Conservation (phyloP, 192 early-diverging fungal genomes). For the Gaertneriomyces semiglobifer region DNA sequence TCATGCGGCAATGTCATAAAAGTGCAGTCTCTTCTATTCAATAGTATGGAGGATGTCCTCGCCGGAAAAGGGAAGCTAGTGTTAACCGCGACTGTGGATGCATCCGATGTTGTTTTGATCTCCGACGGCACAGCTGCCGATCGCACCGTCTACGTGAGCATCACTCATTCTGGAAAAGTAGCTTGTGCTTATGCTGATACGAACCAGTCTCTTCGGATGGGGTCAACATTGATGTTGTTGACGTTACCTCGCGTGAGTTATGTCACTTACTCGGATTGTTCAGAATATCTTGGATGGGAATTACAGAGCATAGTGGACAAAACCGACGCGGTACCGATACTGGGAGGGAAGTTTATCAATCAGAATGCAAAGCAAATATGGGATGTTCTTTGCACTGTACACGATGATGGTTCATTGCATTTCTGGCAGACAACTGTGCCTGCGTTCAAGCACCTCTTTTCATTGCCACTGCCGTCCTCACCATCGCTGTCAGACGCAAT, state of each 20-base stretch:
- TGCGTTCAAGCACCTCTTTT: conserved; percentile 1
- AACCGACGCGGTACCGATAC: neutral
- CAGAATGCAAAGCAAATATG: conserved; percentile 15
- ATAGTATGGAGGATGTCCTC: too few species aligned
- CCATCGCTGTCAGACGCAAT: neutral
- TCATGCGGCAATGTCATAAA: too few species aligned
- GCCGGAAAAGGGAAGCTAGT: too few species aligned
- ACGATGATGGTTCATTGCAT: neutral
- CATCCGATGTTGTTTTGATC: too few species aligned
- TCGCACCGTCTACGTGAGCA: too few species aligned
- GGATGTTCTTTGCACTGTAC: conserved; percentile 24
- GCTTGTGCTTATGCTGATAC: too few species aligned
- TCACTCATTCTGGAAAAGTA: too few species aligned
- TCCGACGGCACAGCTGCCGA: too few species aligned
- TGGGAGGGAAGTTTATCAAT: conserved; percentile 18
- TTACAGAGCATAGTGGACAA: conserved; percentile 9
- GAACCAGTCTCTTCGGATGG: too few species aligned
- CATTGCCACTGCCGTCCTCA: neutral
- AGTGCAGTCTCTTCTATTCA: too few species aligned
- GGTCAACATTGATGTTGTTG: neutral
- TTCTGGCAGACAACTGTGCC: conserved; percentile 25
- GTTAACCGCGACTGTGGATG: too few species aligned
- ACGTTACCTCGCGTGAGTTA: neutral
- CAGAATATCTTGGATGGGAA: conserved; percentile 24
- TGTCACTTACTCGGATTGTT: conserved; percentile 1